Evolutionary conservation across 345 rosid genomes (phyloP), one percentile per base, ranked within the genome.

Genomic region (Heritiera littoralis): DNA sequence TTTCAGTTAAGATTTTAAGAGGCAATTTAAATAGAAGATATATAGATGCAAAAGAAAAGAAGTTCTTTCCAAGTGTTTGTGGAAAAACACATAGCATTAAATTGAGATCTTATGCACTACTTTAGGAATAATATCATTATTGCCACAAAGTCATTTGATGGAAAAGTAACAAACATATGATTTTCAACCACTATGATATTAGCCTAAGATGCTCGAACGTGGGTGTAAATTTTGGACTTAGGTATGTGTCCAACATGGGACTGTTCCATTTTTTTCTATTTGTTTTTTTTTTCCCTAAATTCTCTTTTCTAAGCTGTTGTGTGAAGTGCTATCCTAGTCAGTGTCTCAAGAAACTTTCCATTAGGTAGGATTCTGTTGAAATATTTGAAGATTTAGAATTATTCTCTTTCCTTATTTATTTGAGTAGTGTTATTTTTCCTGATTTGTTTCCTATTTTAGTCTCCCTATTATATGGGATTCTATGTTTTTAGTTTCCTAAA

Each of bases 11-110:
- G 20, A 9, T 60, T 32, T n/a, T 23, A 35, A 75, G 52, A 71
- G 60, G 35, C 55, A 64, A 68, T 13, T 71, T 17, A 30, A 70
- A 73, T 9, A n/a, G 8, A 74, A 28, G 20, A 73, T 72, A 13
- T 72, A 13, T 32, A 69, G 54, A 59, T 52, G 49, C 48, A 58
- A 67, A 64, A 10, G 40, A 56, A 56, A 12, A 41, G 6, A 41
- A 41, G 30, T 66, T 45, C 56, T 69, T 20, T n/a, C 14, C 3
- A 66, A 40, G 72, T 43, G 45, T 43, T 43, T 6, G 45, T 43
- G 45, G 45, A 43, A 23, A 2, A 8, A n/a, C 2, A 48, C 30
- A 59, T 41, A 60, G 45, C 45, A 35, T 35, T 35, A 7, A 35
- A 35, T 35, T 65, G 10, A 65, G 68, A 32, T 65, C 68, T 6